A percentile compares a stretch with the other conserved stretches of the same genome.
Conservation (phyloP, 352 stramenopile genomes). For the Pythium biforme region DNA sequence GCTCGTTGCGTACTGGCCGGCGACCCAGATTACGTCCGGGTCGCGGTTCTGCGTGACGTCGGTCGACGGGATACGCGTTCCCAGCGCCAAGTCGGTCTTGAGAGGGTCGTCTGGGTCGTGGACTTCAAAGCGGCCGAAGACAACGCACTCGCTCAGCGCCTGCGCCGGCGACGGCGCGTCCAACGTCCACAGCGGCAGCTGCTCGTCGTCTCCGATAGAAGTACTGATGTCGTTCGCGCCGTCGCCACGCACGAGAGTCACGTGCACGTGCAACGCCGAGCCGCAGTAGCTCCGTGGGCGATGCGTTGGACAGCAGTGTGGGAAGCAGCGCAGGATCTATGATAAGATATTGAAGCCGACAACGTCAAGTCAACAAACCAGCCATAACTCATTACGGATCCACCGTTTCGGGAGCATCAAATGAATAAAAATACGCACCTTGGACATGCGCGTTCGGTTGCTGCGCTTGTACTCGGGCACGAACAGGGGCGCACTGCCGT, state of each 20-base stretch:
- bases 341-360: not conserved
- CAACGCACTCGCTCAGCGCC: slow-evolving; percentile 19
- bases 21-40: slow-evolving; percentile 27
- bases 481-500: slow-evolving; percentile 24
- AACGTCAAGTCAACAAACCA: not conserved
- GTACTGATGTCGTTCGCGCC: not conserved
- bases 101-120: slow-evolving; percentile 26
- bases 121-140: slow-evolving; percentile 40
- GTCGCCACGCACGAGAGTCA: slow-evolving; percentile 12
- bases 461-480: slow-evolving; percentile 32
- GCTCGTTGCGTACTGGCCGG: slow-evolving; percentile 10
- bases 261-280: slow-evolving; percentile 34
- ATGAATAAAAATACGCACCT: too few species aligned
- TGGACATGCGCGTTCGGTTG: slow-evolving; percentile 43
- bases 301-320: slow-evolving; percentile 53
- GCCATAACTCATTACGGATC: too few species aligned
- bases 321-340: slow-evolving; percentile 62
- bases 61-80: slow-evolving; percentile 19
- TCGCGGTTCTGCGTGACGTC: slow-evolving; percentile 20
- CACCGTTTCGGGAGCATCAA: too few species aligned
- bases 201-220: slow-evolving; percentile 14
- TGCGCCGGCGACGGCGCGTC: slow-evolving; percentile 6
- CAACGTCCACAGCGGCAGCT: slow-evolving; percentile 17
- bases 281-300: slow-evolving; percentile 52
- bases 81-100: slow-evolving; percentile 19